phyloP scores from a whole-genome alignment of 495 filamentous ascomycete species.

The Peziza echinospora region DNA sequence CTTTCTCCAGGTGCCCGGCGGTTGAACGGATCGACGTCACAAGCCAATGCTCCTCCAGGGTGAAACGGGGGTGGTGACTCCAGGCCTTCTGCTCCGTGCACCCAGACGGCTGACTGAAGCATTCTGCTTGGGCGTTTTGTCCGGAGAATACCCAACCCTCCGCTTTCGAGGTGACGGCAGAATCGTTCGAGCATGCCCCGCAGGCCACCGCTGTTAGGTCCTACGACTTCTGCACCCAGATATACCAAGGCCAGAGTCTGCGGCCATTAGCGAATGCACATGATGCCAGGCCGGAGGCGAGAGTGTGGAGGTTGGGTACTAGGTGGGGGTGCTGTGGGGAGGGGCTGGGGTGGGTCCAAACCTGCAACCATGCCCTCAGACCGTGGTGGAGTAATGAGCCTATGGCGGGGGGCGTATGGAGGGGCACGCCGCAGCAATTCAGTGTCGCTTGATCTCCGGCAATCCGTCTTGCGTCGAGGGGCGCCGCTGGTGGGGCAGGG shows the following conservation, averaged over 20 bases:
- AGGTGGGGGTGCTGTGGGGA: no score
- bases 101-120: slow-evolving; percentile 17
- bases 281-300: no score
- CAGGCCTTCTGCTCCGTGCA: slow-evolving; percentile 14
- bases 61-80: background rate
- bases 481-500: no score
- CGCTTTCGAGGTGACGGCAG: slow-evolving; percentile 15
- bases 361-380: background rate
- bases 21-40: background rate
- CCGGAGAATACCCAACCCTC: slow-evolving; percentile 15
- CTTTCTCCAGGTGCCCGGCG: slow-evolving; percentile 1
- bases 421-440: no score
- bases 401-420: no score
- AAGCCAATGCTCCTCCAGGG: background rate
- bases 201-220: background rate
- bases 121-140: slow-evolving; percentile 12
- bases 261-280: background rate
- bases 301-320: no score
- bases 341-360: no score
- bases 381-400: background rate
- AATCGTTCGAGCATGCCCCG: slow-evolving; percentile 20
- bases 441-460: no score
- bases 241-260: background rate
- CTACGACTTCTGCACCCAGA: background rate
- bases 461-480: no score